Base-by-base conservation (phyloP, 495 filamentous ascomycete species). In the Polyplosphaeria fusca region DNA sequence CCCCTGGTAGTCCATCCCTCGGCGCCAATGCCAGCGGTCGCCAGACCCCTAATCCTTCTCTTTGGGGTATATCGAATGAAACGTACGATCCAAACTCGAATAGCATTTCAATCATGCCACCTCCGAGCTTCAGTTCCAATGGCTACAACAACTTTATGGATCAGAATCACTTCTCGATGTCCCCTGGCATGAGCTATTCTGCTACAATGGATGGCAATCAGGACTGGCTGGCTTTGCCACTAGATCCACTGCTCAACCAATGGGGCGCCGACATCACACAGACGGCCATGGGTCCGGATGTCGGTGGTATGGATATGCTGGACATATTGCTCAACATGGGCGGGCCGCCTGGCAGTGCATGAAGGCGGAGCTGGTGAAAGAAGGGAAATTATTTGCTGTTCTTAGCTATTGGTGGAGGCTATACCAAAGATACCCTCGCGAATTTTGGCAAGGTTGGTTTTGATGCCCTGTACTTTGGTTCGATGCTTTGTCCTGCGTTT, bases 181-280 rank as follows among this genome's bases (percentile, higher is more conserved):
- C 30, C 7, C 30, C 30, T 7, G 30, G 30, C 7, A 35, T 7
- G 7, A 7, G 30, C 7, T 7, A 14, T 7, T 19, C 5, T 7
- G 7, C 39, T 5, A 18, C 9, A 11, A 13, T 42, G 39, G 39
- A 42, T 14, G 20, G 39, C 25, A 23, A 52, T 14, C 62, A 67
- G 38, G 76, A 79, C 56, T 79, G 76, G 76, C 60, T 79, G 16
- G 69, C 76, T 4, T 64, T 79, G 16, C 69, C 76, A 2, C 70
- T 79, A 22, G 70, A 79, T 46, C 71, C 71, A 7, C 63, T 78
- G 30, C 61, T 76, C 1, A 67, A 69, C 47, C 60, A 56, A 27
- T 52, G 47, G 37, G 67, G 67, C 9, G 69, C 65, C 4, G 70
- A 71, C 40, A 67, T 74, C 20, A 71, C 47, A 3, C 64, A 68